These are phyloP conservation scores for Alnus glutinosa DNA, from an alignment of 306 rosid species.

Conservation along the genomic window DNA sequence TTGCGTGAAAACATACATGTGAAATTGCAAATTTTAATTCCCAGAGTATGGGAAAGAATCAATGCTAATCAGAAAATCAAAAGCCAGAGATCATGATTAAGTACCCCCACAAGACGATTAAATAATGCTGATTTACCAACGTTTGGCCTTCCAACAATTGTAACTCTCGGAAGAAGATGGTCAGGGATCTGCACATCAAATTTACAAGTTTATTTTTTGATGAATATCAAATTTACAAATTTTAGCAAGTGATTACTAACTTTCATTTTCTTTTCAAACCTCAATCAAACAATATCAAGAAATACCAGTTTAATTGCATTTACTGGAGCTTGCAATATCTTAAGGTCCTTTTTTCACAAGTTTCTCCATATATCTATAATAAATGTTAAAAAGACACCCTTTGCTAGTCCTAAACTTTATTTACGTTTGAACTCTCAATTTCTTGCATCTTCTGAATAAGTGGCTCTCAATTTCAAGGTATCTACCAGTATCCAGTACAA, in stretches of 20 bases:
- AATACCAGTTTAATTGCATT: not conserved
- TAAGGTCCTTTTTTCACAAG: not conserved
- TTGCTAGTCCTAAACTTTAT: not conserved
- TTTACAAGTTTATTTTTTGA: not conserved
- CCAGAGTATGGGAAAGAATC: conserved; percentile 16
- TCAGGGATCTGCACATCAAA: conserved; percentile 76
- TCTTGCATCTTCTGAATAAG: no score
- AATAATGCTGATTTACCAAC: conserved; percentile 95
- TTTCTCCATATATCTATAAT: no score
- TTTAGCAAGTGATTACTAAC: conserved; percentile 31
- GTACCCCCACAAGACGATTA: conserved; percentile 95
- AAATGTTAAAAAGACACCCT: no score
- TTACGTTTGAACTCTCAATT: not conserved
- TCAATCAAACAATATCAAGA: conserved; percentile 16
- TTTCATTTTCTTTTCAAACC: conserved; percentile 13
- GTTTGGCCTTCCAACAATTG: conserved; percentile 95
- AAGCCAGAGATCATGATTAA: conserved; percentile 28
- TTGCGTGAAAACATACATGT: not conserved
- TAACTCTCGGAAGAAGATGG: conserved; percentile 77
- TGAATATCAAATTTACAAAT: conserved; percentile 23
- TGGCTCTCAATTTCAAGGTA: not conserved
- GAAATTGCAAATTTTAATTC: not conserved
- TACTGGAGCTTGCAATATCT: conserved; percentile 11
- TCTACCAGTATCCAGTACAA: not conserved
- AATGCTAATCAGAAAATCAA: conserved; percentile 10